Percentiles rank a stretch among this genome's conserved stretches.
phyloP scores from a whole-genome alignment of 2,329 filamentous ascomycete species.

The Scorias spongiosa region DNA sequence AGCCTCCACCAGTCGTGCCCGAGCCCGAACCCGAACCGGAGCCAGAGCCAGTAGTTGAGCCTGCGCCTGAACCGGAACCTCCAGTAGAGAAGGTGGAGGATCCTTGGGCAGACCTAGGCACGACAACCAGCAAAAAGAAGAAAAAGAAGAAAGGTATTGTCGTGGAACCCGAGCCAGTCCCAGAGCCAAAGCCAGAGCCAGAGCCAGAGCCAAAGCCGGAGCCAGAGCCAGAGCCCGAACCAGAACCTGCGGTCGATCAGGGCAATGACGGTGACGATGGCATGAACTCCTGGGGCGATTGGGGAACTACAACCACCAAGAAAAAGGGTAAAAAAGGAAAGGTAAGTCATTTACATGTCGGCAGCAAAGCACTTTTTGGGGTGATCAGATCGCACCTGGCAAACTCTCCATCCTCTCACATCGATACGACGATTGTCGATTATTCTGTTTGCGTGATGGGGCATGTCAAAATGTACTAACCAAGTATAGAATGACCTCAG shows the following conservation, averaged over 20 bases:
- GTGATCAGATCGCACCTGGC: too few relatives aligned
- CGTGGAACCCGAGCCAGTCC: neutral
- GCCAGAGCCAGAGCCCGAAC: conserved; percentile 1
- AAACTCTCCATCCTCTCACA: too few relatives aligned
- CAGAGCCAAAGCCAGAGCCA: neutral
- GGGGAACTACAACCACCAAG: conserved; percentile 10
- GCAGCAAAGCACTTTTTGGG: neutral
- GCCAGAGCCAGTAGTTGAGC: neutral
- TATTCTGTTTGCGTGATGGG: too few relatives aligned
- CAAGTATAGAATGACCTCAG: conserved; percentile 12
- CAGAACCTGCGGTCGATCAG: conserved; percentile 6
- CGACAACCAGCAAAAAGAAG: neutral
- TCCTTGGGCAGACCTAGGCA: neutral
- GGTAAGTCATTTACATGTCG: conserved; percentile 9
- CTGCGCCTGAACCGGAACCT: neutral
- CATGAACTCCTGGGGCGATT: conserved; percentile 6
- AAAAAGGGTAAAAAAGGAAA: conserved; percentile 23
- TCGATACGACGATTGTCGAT: too few relatives aligned
- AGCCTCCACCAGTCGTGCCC: conserved; percentile 4
- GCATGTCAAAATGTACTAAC: neutral
- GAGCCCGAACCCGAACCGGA: neutral
- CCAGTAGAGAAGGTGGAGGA: too few relatives aligned
- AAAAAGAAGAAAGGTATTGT: neutral
- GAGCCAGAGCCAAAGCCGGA: too few relatives aligned
- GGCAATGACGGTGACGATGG: conserved; percentile 10